Evolutionary conservation across 2,329 filamentous ascomycete genomes (phyloP).

Genomic region (Fusarium lyarnte): DNA sequence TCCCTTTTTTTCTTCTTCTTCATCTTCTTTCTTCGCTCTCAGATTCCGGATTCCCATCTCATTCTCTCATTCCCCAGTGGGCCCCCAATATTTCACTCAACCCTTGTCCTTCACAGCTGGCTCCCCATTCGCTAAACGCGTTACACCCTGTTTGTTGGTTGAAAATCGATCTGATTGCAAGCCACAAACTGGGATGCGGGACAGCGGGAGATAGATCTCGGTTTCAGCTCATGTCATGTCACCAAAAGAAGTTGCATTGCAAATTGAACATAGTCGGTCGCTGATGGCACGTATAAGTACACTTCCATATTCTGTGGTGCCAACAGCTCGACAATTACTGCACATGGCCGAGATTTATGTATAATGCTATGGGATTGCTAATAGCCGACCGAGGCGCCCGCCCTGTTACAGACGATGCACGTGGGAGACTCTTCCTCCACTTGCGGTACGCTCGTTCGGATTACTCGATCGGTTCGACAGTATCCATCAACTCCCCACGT

Average conservation of each 20-base stretch:
- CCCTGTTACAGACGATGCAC: slow-evolving; percentile 1
- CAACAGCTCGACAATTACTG: neutral
- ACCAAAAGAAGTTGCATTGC: neutral
- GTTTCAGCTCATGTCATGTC: slow-evolving; percentile 2
- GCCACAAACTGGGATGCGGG: slow-evolving; percentile 11
- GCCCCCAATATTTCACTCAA: neutral
- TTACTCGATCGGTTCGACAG: slow-evolving; percentile 10
- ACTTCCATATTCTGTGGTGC: neutral
- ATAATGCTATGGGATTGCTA: neutral
- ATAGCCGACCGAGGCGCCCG: slow-evolving; percentile 13
- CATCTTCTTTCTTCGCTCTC: neutral
- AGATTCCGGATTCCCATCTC: slow-evolving; percentile 10
- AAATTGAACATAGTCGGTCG: neutral
- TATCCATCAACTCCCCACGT: slow-evolving; percentile 4
- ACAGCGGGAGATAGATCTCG: neutral
- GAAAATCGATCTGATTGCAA: slow-evolving; percentile 13
- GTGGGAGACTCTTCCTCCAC: slow-evolving; percentile 11
- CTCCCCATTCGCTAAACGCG: neutral
- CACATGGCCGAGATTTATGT: neutral
- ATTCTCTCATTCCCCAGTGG: neutral
- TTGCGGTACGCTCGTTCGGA: neutral
- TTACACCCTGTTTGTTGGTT: slow-evolving; percentile 12
- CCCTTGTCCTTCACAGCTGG: neutral
- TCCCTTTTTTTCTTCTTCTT: neutral
- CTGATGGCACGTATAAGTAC: neutral